These are phyloP conservation scores for Moesziomyces antarcticus DNA, from an alignment of 1,284 basidiomycete genomes.

Conservation along the genomic window DNA sequence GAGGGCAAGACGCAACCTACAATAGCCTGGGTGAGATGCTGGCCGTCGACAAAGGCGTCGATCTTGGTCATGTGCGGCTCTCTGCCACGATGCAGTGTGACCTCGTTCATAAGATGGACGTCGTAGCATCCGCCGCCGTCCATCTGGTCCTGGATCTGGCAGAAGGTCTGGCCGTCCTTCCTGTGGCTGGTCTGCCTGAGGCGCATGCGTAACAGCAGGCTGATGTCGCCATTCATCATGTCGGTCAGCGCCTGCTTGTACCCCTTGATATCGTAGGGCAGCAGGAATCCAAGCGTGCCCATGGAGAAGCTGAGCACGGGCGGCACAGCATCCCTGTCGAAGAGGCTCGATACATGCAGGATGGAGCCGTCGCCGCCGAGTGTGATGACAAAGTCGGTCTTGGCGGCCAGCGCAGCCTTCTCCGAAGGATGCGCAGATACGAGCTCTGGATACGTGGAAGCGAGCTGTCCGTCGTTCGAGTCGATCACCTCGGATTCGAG, in stretches of 20 bases:
- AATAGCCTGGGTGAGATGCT: conserved; percentile 93
- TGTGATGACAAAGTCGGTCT: conserved; percentile 83
- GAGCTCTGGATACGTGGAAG: conserved; percentile 28
- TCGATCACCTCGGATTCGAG: conserved; percentile 75
- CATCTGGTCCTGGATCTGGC: conserved; percentile 27
- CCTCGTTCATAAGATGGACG: conserved; percentile 98
- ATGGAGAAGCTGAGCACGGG: conserved; percentile 95
- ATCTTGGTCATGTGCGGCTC: conserved; percentile 93
- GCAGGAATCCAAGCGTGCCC: conserved; percentile 91
- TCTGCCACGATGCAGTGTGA: conserved; percentile 88
- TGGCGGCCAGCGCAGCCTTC: conserved; percentile 39
- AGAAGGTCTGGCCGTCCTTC: conserved; percentile 38
- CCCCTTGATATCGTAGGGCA: conserved; percentile 76
- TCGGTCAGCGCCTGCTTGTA: conserved; percentile 55
- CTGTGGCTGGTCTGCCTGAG: conserved; percentile 50
- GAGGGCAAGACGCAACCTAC: conserved; percentile 73
- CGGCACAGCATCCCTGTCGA: conserved; percentile 86
- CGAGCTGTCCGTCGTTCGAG: conserved; percentile 73
- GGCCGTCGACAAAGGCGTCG: conserved; percentile 93
- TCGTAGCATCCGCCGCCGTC: conserved; percentile 69
- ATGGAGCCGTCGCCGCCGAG: conserved; percentile 96
- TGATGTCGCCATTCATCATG: conserved; percentile 50
- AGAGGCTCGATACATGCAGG: conserved; percentile 90
- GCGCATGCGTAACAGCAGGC: conserved; percentile 60
- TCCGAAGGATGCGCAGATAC: conserved; percentile 22